Percentiles rank a stretch among this genome's conserved stretches.
phyloP scores from a whole-genome alignment of 2,329 filamentous ascomycete genomes.

The Alternaria ventricosa region DNA sequence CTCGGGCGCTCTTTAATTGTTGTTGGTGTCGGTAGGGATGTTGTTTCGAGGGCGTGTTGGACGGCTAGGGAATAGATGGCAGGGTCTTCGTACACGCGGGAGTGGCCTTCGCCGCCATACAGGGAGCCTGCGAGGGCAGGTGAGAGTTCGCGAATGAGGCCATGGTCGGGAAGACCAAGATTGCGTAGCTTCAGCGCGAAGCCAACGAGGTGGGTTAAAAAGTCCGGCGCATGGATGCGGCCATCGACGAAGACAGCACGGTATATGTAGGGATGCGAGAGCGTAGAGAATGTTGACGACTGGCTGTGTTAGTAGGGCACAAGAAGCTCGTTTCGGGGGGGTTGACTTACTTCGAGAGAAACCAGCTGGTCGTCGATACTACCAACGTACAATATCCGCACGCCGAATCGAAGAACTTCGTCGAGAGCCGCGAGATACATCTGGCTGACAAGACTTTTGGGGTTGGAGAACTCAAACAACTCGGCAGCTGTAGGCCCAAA shows the following conservation, averaged over 20 bases:
- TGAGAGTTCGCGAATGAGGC: slow-evolving; percentile 88
- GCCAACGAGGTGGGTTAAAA: slow-evolving; percentile 89
- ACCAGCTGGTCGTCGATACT: slow-evolving; percentile 98
- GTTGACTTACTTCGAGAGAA: slow-evolving; percentile 74
- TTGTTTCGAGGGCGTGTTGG: slow-evolving; percentile 57
- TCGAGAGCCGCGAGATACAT: slow-evolving; percentile 80
- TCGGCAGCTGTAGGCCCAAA: slow-evolving; percentile 92
- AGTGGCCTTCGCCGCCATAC: slow-evolving; percentile 92
- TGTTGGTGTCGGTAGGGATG: slow-evolving; percentile 41
- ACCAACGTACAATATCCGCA: slow-evolving; percentile 84
- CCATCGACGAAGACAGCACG: slow-evolving; percentile 96
- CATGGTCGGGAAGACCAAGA: slow-evolving; percentile 89
- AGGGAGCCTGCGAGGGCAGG: slow-evolving; percentile 87
- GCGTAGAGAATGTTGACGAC: slow-evolving; percentile 86
- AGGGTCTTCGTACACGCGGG: slow-evolving; percentile 87
- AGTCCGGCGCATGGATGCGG: slow-evolving; percentile 88
- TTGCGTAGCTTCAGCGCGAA: slow-evolving; percentile 95
- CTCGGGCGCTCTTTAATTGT: slow-evolving; percentile 24
- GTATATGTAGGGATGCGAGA: slow-evolving; percentile 90
- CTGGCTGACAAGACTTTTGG: slow-evolving; percentile 80
- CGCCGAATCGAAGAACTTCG: slow-evolving; percentile 76
- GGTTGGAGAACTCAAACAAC: slow-evolving; percentile 89
- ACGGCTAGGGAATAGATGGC: slow-evolving; percentile 75
- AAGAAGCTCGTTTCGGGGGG: background rate
- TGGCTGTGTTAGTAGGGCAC: slow-evolving; percentile 50